Evolutionary conservation across 768 basidiomycete genomes (phyloP).

Genomic region (Leccinum pellstonianum): DNA sequence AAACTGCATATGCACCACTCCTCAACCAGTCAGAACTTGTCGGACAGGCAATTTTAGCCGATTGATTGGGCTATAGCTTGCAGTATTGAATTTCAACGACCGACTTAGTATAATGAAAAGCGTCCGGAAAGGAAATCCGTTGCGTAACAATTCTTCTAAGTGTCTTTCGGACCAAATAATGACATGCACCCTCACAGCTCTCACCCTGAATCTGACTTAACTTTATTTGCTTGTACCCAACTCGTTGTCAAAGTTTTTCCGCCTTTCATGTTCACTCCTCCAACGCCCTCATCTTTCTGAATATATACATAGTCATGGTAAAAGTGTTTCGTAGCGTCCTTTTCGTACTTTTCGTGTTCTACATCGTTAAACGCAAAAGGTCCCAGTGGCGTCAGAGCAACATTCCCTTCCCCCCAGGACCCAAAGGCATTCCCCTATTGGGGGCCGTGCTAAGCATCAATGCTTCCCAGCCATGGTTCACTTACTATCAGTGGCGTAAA

Average conservation of each 20-base stretch:
- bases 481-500: constrained; percentile 35
- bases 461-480: constrained; percentile 30
- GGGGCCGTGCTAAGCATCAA: constrained; percentile 30
- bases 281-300: not conserved
- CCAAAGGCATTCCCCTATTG: constrained; percentile 42
- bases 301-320: constrained; percentile 1
- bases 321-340: not conserved
- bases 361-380: constrained; percentile 8
- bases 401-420: constrained; percentile 48
- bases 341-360: constrained; percentile 15
- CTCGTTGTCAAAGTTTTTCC: not conserved
- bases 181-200: not conserved
- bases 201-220: not conserved
- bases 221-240: not conserved
- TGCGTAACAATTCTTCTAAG: not conserved
- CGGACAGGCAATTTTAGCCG: too few species aligned
- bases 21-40: not conserved
- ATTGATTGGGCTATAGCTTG: not conserved
- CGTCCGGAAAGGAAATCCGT: not conserved
- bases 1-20: too few species aligned
- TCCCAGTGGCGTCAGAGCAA: not conserved
- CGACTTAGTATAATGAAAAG: not conserved
- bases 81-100: not conserved
- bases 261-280: not conserved
- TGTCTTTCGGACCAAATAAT: not conserved